Percentiles rank a stretch among this genome's conserved stretches.
These are phyloP conservation scores for Xylaria sp. DNA, from an alignment of 2,329 filamentous ascomycete genomes.

Conservation along the genomic window DNA sequence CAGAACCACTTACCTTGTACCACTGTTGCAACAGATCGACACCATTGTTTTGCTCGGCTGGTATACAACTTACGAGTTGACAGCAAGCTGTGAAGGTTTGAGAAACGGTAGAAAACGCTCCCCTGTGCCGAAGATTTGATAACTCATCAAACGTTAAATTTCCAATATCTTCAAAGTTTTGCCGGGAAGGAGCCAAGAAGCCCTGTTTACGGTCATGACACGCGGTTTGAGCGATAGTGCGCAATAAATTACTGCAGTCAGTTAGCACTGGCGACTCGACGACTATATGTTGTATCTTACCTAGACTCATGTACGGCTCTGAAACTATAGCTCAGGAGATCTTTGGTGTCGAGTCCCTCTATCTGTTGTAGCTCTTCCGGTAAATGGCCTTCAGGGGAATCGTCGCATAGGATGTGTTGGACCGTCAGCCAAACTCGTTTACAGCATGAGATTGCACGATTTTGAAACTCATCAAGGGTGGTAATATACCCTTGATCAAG, in stretches of 20 bases:
- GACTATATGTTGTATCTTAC: conserved; percentile 55
- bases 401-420: conserved; percentile 83
- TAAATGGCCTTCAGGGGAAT: conserved; percentile 90
- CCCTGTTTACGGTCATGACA: conserved; percentile 58
- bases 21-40: conserved; percentile 69
- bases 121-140: conserved; percentile 84
- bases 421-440: conserved; percentile 81
- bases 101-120: conserved; percentile 92
- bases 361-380: conserved; percentile 79
- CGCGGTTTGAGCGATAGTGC: conserved; percentile 66
- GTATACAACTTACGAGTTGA: conserved; percentile 65
- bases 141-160: conserved; percentile 83
- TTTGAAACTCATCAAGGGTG: conserved; percentile 57
- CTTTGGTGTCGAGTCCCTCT: conserved; percentile 82
- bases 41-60: conserved; percentile 43
- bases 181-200: conserved; percentile 59
- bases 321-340: conserved; percentile 94
- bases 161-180: conserved; percentile 74
- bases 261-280: conserved; percentile 36
- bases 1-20: conserved; percentile 68
- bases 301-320: conserved; percentile 94
- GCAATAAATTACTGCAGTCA: conserved; percentile 73
- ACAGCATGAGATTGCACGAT: conserved; percentile 69
- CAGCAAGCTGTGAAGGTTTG: conserved; percentile 88
- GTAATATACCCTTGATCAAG: conserved; percentile 53